phyloP scores from a whole-genome alignment of 2,329 filamentous ascomycete genomes.

The Hirsutella thompsonii region DNA sequence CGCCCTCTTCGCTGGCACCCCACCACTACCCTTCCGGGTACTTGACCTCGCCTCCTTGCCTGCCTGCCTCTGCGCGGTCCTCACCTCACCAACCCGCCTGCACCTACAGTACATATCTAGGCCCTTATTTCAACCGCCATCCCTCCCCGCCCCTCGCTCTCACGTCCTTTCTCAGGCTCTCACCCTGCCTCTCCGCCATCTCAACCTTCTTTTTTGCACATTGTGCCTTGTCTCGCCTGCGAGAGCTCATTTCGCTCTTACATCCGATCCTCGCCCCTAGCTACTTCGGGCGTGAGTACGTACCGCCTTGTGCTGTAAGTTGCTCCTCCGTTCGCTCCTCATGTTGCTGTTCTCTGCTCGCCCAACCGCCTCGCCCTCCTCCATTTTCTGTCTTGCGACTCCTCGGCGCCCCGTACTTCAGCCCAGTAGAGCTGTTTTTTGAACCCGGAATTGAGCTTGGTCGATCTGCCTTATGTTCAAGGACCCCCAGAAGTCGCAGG shows the following conservation, averaged over 20 bases:
- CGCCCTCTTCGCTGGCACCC: constrained; percentile 17
- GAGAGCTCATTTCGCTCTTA: constrained; percentile 26
- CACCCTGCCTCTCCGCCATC: constrained; percentile 1
- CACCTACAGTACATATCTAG: neutral
- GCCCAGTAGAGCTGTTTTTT: neutral
- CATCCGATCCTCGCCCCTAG: constrained; percentile 20
- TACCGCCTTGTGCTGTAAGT: constrained; percentile 44
- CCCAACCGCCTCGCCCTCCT: neutral
- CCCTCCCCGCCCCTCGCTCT: constrained; percentile 11
- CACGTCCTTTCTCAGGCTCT: constrained; percentile 9
- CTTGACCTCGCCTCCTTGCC: neutral
- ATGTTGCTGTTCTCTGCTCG: neutral
- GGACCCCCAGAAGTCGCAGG: neutral
- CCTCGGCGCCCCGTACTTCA: neutral
- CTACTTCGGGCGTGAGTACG: constrained; percentile 46
- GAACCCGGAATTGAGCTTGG: too few species aligned
- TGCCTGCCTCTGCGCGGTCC: neutral
- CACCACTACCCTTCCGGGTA: constrained; percentile 16
- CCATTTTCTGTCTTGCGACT: neutral
- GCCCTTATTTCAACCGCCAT: constrained; percentile 17
- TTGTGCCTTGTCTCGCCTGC: constrained; percentile 11
- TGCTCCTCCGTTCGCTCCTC: constrained; percentile 6
- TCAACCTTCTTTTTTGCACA: constrained; percentile 8
- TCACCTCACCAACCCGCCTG: neutral
- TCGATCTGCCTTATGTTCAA: too few species aligned